Conservation (phyloP, 257 asterid genomes). For the Asclepias syriaca region DNA sequence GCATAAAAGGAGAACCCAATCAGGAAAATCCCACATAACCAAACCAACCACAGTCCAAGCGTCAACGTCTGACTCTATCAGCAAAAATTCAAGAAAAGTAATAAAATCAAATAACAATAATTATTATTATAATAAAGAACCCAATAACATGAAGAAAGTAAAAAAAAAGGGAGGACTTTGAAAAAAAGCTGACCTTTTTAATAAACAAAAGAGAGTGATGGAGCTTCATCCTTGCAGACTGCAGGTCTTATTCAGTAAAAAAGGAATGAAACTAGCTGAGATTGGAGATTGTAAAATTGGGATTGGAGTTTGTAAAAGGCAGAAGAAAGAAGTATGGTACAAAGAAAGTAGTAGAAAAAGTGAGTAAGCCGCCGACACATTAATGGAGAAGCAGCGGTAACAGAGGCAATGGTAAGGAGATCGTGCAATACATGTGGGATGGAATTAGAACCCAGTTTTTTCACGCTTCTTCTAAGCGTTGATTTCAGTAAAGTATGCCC, state of each 20-base stretch:
- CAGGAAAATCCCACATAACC: constrained; percentile 73
- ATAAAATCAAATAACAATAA: neutral
- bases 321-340: constrained; percentile 3
- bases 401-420: neutral
- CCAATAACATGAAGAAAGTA: constrained; percentile 12
- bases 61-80: constrained; percentile 63
- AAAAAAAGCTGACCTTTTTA: constrained; percentile 42
- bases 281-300: too few species aligned
- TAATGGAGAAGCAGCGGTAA: neutral
- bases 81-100: constrained; percentile 3
- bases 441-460: constrained; percentile 4
- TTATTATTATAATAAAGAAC: constrained; percentile 1
- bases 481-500: constrained; percentile 1
- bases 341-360: constrained; percentile 5
- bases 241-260: constrained; percentile 2
- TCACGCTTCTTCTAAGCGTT: constrained; percentile 1
- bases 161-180: constrained; percentile 12
- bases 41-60: constrained; percentile 64
- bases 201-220: constrained; percentile 20
- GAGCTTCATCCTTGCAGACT: constrained; percentile 33
- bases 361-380: neutral
- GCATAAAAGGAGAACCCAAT: constrained; percentile 64
- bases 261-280: neutral
- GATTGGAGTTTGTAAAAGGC: neutral
- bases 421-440: constrained; percentile 11